Evolutionary conservation across 192 early-diverging fungal species (phyloP), one percentile per base, ranked within the genome.

Genomic region (Entomortierella beljakovae): DNA sequence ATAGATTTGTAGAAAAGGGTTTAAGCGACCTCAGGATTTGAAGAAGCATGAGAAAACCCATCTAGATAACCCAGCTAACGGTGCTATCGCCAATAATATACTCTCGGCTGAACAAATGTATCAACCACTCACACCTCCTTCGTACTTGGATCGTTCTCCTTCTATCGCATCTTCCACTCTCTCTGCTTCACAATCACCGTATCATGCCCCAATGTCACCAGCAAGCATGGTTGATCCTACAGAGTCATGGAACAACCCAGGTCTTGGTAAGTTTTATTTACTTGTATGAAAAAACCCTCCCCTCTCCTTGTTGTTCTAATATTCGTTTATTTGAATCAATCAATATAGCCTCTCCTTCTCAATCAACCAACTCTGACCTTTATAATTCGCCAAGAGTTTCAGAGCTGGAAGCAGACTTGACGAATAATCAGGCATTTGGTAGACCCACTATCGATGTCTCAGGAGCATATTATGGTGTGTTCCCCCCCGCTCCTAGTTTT

Each of bases 1-100:
- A 52, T 60, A 93, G 89, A 81, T 68, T 64, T 97, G 95, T 81
- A 82, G 81, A 46, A 94, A 96, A 80, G 80, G 91, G 6, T 98
- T 97, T 86, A 98, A 98, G 85, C 88, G 95, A 15, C 94, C 93
- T 16, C 96, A 98, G 85, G 96, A 98, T 81, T 81, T 98, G 73
- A 96, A 95, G 80, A 98, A 98, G 74, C 96, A 98, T 82, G 93
- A 95, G 80, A 90, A 88, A 73, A 95, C 89, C 22, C 95, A 97
- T 70, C 75, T 70, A 68, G 64, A 70, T 9, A 57, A 57, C 16
- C 16, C 54, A 6, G 51, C 34, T 29, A 37, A 16, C 33, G 54
- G 7, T 28, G 18, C 48, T 23, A 4, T 42, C 22, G 20, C 49
- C 23, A 57, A 53, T 6, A 28, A 6, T 23, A 11, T 50, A 48